Evolutionary conservation across 768 basidiomycete genomes (phyloP).

Genomic region (Pleurotus citrinopileatus): DNA sequence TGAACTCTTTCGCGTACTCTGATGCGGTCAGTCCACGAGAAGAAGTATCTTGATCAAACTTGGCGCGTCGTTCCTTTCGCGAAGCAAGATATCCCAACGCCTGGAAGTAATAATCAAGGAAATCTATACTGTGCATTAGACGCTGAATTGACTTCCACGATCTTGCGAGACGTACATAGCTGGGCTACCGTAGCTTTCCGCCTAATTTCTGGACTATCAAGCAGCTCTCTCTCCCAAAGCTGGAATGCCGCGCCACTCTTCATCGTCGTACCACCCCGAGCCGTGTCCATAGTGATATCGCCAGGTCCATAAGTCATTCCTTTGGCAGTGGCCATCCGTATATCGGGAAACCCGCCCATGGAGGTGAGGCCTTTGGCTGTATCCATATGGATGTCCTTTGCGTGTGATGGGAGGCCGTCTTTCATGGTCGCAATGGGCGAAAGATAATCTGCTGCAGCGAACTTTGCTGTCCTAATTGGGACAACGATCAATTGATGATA

Average conservation of each 20-base stretch:
- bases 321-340: conserved; percentile 68
- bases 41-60: conserved; percentile 81
- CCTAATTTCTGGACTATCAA: conserved; percentile 85
- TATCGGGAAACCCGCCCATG: conserved; percentile 32
- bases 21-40: conserved; percentile 53
- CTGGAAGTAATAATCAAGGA: conserved; percentile 98
- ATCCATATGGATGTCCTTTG: conserved; percentile 66
- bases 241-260: conserved; percentile 50
- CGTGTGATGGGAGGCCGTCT: conserved; percentile 4
- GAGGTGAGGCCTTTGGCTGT: conserved; percentile 63
- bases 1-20: conserved; percentile 78
- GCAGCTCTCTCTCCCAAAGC: conserved; percentile 82
- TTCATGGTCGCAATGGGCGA: conserved; percentile 2
- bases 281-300: conserved; percentile 73
- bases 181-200: conserved; percentile 97
- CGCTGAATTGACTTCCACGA: not conserved
- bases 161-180: conserved; percentile 70
- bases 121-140: conserved; percentile 49
- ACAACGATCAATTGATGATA: too few species aligned
- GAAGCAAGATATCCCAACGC: conserved; percentile 84
- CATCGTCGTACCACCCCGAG: conserved; percentile 50
- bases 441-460: too few species aligned
- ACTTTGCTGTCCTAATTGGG: too few species aligned
- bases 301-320: conserved; percentile 36
- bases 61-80: conserved; percentile 79